Evolutionary conservation across 768 basidiomycete species (phyloP), one percentile per base, ranked within the genome.

Genomic region (Boletellus ananas): DNA sequence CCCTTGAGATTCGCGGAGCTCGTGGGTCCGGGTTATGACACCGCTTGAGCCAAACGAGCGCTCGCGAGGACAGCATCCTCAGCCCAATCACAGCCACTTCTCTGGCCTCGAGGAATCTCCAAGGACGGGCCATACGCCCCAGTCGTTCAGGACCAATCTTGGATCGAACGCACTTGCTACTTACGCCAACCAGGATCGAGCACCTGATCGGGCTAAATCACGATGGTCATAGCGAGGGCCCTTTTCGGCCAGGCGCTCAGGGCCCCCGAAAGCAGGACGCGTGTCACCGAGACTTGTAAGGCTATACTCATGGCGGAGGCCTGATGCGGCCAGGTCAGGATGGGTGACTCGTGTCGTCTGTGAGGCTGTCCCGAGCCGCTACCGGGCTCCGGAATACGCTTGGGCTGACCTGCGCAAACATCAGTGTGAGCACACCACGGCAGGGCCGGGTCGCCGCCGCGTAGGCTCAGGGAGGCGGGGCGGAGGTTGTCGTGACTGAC

Each of bases 191-290:
- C 33, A 21, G 45, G 75, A 73, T 76, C 70, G 68, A 62, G 67
- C 74, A 69, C 75, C 72, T 63, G 64, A 78, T 72, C 74, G 73
- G 76, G 74, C 72, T 78, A 73, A 73, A 68, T 58, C 39, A 44
- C 21, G 43, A 20, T 38, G 45, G 42, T 55, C 50, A 45, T 44
- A 38, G 39, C 45, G 47, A 56, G 21, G 49, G 41, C 48, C 57
- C 41, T 56, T 60, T 62, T 68, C 59, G 56, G 53, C 54, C 47
- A 52, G 55, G 54, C 57, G 57, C 66, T 54, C 53, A 56, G 53
- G 60, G 55, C 54, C 60, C 64, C 62, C 52, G 56, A 55, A 57
- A 63, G 47, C 48, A 65, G 50, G 34, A 50, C 56, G 55, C 63
- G 41, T 65, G 59, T 66, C 57, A 56, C 57, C 54, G 55, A 60